Conservation (phyloP, 1,139 yeast genomes). For the Scheffersomyces titani region DNA sequence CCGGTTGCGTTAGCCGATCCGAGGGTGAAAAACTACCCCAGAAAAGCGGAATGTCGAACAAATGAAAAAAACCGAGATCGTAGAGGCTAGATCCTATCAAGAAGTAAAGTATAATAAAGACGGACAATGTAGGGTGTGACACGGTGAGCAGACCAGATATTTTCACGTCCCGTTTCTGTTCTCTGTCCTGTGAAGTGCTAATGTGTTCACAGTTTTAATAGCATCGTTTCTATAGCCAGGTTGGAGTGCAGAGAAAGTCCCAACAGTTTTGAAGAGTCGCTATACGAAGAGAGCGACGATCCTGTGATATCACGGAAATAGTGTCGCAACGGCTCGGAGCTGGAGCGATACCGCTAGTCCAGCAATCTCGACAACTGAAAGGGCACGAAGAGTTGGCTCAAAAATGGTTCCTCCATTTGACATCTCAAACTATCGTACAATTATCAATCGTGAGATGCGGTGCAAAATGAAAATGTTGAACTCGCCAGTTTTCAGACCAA, state of each 20-base stretch:
- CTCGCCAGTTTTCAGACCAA: background rate
- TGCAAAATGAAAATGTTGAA: background rate
- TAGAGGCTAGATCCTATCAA: no score
- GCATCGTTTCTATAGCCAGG: background rate
- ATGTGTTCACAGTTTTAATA: background rate
- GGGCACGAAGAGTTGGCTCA: background rate
- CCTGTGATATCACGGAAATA: background rate
- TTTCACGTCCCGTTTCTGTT: no score
- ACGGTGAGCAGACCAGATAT: background rate
- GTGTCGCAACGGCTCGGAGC: background rate
- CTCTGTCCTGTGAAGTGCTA: background rate
- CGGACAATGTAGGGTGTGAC: background rate
- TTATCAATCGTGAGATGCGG: background rate
- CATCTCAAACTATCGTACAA: background rate
- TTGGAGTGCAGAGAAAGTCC: background rate
- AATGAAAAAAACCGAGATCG: background rate
- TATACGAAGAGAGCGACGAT: background rate
- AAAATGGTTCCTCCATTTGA: background rate
- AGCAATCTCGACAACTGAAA: background rate
- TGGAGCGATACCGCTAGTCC: background rate
- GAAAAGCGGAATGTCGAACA: background rate
- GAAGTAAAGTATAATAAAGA: background rate
- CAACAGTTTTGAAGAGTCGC: background rate
- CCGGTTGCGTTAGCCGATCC: no score
- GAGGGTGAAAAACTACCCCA: no score